Percentiles rank a stretch among this genome's conserved stretches.
These are phyloP conservation scores for Kwoniella shandongensis DNA, from an alignment of 768 basidiomycete species.

Conservation along the genomic window DNA sequence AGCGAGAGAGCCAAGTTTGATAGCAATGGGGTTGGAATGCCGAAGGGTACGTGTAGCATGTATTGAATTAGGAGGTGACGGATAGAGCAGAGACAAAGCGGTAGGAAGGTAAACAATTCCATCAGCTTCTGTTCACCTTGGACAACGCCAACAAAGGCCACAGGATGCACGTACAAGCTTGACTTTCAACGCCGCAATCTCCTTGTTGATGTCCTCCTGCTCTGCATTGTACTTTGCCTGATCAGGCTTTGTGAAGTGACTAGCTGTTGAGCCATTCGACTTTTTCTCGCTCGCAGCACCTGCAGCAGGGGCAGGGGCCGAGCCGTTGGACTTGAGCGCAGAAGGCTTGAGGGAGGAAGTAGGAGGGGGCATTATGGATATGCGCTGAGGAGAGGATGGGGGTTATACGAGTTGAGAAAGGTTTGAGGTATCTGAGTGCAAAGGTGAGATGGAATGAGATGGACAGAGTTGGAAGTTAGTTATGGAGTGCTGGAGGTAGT, in stretches of 20 bases:
- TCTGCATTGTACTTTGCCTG: constrained; percentile 79
- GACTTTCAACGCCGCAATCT: constrained; percentile 77
- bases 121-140: not conserved
- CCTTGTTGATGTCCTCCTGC: constrained; percentile 74
- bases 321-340: constrained; percentile 31
- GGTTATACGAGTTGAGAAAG: not conserved
- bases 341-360: constrained; percentile 48
- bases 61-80: too few species aligned
- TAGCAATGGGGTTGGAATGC: not conserved
- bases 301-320: constrained; percentile 8
- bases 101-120: not conserved
- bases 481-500: too few species aligned
- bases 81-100: not conserved
- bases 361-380: constrained; percentile 45
- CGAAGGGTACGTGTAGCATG: not conserved
- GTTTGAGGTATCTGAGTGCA: not conserved
- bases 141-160: not conserved
- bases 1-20: not conserved
- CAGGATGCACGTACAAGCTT: constrained; percentile 66
- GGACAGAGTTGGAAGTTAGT: constrained; percentile 1
- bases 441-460: constrained; percentile 1
- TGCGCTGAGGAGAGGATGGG: not conserved
- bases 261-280: constrained; percentile 33
- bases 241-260: constrained; percentile 66
- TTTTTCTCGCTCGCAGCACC: constrained; percentile 18